Conservation (phyloP, 805 yeast species). For the Dipodascus albidus region DNA sequence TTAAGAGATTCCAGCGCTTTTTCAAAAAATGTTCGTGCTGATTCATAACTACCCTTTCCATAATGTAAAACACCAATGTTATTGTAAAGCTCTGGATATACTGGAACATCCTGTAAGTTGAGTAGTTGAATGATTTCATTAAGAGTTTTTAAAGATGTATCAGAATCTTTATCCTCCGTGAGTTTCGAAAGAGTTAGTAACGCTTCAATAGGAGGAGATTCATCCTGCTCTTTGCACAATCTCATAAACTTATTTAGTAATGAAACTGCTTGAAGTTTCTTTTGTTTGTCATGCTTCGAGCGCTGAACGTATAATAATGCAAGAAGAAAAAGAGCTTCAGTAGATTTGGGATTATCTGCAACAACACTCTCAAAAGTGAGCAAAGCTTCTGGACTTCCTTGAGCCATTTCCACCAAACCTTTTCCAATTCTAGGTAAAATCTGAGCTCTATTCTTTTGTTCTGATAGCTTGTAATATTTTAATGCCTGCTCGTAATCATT, state of each 20-base stretch:
- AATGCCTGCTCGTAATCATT: conserved; percentile 61
- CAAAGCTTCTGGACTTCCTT: conserved; percentile 76
- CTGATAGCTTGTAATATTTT: conserved; percentile 58
- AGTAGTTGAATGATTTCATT: conserved; percentile 36
- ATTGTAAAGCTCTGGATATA: conserved; percentile 41
- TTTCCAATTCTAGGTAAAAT: conserved; percentile 67
- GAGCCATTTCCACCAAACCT: conserved; percentile 72
- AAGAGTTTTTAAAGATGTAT: conserved; percentile 56
- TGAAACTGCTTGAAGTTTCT: conserved; percentile 40
- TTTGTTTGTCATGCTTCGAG: conserved; percentile 19
- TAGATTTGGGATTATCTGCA: conserved; percentile 51
- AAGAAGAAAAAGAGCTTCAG: conserved; percentile 56
- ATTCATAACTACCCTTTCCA: conserved; percentile 45
- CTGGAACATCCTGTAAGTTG: conserved; percentile 30
- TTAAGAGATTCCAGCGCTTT: conserved; percentile 29
- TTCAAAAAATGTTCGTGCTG: conserved; percentile 46
- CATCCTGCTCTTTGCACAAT: conserved; percentile 44
- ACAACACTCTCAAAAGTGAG: conserved; percentile 70
- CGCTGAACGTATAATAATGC: conserved; percentile 63
- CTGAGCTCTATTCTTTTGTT: conserved; percentile 39
- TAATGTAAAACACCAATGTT: conserved; percentile 80
- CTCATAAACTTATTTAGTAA: conserved; percentile 61
- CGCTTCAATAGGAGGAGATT: conserved; percentile 49
- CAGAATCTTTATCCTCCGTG: conserved; percentile 51
- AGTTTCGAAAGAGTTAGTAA: conserved; percentile 56